Conservation (phyloP, 2,329 filamentous ascomycete species). For the Aspergillus sergii region DNA sequence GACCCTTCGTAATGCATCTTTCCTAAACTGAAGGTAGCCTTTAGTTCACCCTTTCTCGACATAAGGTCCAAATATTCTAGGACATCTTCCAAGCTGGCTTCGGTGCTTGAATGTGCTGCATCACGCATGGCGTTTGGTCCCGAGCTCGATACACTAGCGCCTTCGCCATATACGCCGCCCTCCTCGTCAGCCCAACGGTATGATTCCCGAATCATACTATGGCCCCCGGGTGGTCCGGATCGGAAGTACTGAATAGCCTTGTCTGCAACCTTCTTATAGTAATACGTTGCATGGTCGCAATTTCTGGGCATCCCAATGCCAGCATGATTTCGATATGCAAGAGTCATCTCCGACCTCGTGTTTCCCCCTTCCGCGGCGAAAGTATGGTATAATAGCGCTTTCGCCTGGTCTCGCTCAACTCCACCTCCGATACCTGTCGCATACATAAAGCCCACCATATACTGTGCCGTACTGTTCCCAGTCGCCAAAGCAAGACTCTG, state of each 20-base stretch:
- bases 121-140: slow-evolving; percentile 78
- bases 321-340: slow-evolving; percentile 80
- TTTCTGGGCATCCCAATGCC: slow-evolving; percentile 84
- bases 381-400: slow-evolving; percentile 89
- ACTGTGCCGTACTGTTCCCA: slow-evolving; percentile 89
- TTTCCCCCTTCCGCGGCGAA: slow-evolving; percentile 86
- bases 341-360: slow-evolving; percentile 87
- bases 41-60: slow-evolving; percentile 85
- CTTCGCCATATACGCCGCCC: slow-evolving; percentile 93
- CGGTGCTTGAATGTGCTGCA: slow-evolving; percentile 73
- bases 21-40: slow-evolving; percentile 82
- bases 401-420: slow-evolving; percentile 83
- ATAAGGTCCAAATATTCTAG: slow-evolving; percentile 91
- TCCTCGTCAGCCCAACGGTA: slow-evolving; percentile 87
- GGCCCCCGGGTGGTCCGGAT: slow-evolving; percentile 86
- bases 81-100: slow-evolving; percentile 88
- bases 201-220: slow-evolving; percentile 73
- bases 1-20: slow-evolving; percentile 88
- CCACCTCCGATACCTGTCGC: slow-evolving; percentile 85
- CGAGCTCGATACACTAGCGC: slow-evolving; percentile 85
- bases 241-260: slow-evolving; percentile 87
- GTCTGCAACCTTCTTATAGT: slow-evolving; percentile 92
- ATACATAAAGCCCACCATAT: slow-evolving; percentile 95
- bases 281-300: slow-evolving; percentile 81
- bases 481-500: slow-evolving; percentile 71